Percentiles rank a stretch among this genome's conserved stretches.
These are phyloP conservation scores for Pythium plurisporium DNA, from an alignment of 352 stramenopile genomes.

Conservation along the genomic window DNA sequence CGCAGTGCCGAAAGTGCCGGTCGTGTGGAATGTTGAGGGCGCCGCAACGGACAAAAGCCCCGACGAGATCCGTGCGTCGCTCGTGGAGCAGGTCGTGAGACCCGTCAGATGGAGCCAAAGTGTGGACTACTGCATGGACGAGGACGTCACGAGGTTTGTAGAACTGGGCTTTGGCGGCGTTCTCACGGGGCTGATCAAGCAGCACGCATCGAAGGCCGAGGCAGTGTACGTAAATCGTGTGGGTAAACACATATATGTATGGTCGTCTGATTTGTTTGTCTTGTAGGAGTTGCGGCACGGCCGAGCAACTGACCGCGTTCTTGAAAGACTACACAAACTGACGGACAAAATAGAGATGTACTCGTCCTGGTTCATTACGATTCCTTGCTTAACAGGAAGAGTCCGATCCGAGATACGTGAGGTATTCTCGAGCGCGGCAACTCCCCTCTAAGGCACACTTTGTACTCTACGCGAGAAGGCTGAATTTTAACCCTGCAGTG, in stretches of 20 bases:
- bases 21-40: constrained; percentile 83
- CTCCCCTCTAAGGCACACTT: too few species aligned
- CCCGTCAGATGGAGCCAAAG: constrained; percentile 79
- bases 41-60: constrained; percentile 34
- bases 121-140: constrained; percentile 64
- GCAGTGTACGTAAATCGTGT: constrained; percentile 18
- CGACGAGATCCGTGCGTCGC: constrained; percentile 34
- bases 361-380: constrained; percentile 18
- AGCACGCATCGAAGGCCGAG: constrained; percentile 40
- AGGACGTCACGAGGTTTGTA: constrained; percentile 47
- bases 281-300: constrained; percentile 49
- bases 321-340: constrained; percentile 18
- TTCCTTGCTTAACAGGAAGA: neutral
- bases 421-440: neutral
- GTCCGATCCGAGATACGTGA: neutral
- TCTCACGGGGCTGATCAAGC: constrained; percentile 68
- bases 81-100: constrained; percentile 58
- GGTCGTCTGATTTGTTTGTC: neutral
- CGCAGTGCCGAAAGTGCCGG: constrained; percentile 37
- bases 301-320: constrained; percentile 50
- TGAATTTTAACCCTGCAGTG: constrained; percentile 27
- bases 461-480: too few species aligned
- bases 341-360: constrained; percentile 6
- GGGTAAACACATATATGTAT: neutral
- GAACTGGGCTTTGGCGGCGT: constrained; percentile 71